A percentile compares a stretch with the other conserved stretches of the same genome.
Conservation (phyloP, 345 rosid genomes). For the Eucalyptus paniculata region DNA sequence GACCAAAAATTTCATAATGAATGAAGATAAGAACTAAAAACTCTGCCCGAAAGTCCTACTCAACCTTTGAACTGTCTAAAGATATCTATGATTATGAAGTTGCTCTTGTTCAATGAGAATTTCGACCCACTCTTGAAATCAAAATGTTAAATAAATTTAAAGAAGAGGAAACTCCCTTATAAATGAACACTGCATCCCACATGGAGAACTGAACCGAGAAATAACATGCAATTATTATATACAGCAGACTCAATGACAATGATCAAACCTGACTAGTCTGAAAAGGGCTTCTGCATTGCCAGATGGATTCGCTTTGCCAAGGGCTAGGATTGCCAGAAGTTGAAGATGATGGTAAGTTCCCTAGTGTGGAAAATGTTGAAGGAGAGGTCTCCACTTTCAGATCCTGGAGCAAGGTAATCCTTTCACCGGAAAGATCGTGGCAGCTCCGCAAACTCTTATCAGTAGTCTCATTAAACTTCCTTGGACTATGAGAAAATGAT, state of each 20-base stretch:
- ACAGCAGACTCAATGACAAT: neutral
- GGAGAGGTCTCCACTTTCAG: slow-evolving; percentile 25
- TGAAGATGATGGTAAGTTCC: slow-evolving; percentile 29
- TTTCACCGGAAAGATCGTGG: slow-evolving; percentile 6
- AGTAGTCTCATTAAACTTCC: slow-evolving; percentile 3
- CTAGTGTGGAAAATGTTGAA: slow-evolving; percentile 26
- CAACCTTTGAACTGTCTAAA: neutral
- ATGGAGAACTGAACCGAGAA: neutral
- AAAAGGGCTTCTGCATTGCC: slow-evolving; percentile 58
- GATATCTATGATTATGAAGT: neutral
- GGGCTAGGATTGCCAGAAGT: slow-evolving; percentile 19
- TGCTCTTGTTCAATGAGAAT: neutral
- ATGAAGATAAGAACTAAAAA: neutral
- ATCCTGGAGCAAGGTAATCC: slow-evolving; percentile 13
- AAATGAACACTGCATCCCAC: neutral
- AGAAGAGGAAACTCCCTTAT: neutral
- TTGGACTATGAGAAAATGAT: neutral
- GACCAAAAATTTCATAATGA: neutral
- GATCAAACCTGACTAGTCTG: slow-evolving; percentile 29
- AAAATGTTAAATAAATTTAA: neutral
- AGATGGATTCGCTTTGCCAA: slow-evolving; percentile 39
- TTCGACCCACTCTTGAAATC: neutral
- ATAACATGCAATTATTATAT: neutral
- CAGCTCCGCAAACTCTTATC: slow-evolving; percentile 2
- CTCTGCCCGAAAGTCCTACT: neutral